Evolutionary conservation across 2,329 filamentous ascomycete genomes (phyloP), one percentile per base, ranked within the genome.

Genomic region (Pseudonectria buxi): DNA sequence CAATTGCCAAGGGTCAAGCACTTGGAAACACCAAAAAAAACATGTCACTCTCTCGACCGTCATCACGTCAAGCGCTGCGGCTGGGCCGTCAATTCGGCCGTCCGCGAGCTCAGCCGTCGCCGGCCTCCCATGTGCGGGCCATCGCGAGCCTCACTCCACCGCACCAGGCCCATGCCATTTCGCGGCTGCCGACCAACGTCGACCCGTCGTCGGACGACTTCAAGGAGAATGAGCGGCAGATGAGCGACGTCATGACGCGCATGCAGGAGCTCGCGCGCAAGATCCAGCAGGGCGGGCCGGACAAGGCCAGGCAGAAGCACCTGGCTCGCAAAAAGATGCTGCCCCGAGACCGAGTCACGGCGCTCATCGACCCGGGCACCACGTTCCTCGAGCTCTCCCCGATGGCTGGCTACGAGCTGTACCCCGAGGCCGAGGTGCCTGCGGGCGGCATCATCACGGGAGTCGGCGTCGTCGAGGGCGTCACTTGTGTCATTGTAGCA

Each of bases 301-400:
- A 81, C 39, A 92, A 92, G 60, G 86, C 90, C 4, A 73, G 84
- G 40, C 79, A 90, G 45, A 95, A 95, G 67, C 90, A 96, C 57
- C 63, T 94, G 14, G 77, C 81, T 24, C 73, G 89, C 50, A 86
- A 86, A 45, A 96, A 96, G 72, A 95, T 96, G 88, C 73, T 98
- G 37, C 87, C 89, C 3, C 71, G 92, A 46, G 90, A 96, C 61
- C 81, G 90, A 24, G 78, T 98, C 35, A 84, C 87, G 0, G 84
- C 87, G 4, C 68, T 98, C 45, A 75, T 95, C 44, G 90, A 98
- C 56, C 83, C 86, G 0, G 89, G 89, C 4, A 90, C 86, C 2
- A 83, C 84, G 0, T 96, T 98, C 56, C 64, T 98, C 43, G 90
- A 98, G 64, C 71, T 98, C n/a, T 94, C 86, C 13, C 78, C 88